These are phyloP conservation scores for sunflower (Helianthus annuus) DNA, from an alignment of 129 eudicot genomes.

Conservation along the genomic window HanXRQr2.0-SUNRISE NC_035436.2:56388931-56389430, in stretches of 20 bases:
- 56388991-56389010: not conserved
- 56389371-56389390: conserved; percentile 76
- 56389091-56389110: conserved; percentile 68
- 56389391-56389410: conserved; percentile 81
- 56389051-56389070: conserved; percentile 92
- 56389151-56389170: conserved; percentile 78
- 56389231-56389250: conserved; percentile 85
- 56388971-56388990: not conserved
- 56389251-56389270: conserved; percentile 78
- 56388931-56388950: too few relatives aligned
- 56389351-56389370: conserved; percentile 64
- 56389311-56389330: conserved; percentile 67
- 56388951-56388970: too few relatives aligned
- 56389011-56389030: not conserved
- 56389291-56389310: conserved; percentile 38
- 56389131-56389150: conserved; percentile 82
- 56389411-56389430: conserved; percentile 61
- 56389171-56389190: conserved; percentile 60
- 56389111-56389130: conserved; percentile 85
- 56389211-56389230: conserved; percentile 66
- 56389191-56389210: conserved; percentile 68
- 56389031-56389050: not conserved
- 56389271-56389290: conserved; percentile 88
- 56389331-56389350: conserved; percentile 65
- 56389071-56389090: conserved; percentile 75